A percentile compares a stretch with the other conserved stretches of the same genome.
These are phyloP conservation scores for Hypholoma fasciculare DNA, from an alignment of 768 basidiomycete species.

Conservation along the genomic window DNA sequence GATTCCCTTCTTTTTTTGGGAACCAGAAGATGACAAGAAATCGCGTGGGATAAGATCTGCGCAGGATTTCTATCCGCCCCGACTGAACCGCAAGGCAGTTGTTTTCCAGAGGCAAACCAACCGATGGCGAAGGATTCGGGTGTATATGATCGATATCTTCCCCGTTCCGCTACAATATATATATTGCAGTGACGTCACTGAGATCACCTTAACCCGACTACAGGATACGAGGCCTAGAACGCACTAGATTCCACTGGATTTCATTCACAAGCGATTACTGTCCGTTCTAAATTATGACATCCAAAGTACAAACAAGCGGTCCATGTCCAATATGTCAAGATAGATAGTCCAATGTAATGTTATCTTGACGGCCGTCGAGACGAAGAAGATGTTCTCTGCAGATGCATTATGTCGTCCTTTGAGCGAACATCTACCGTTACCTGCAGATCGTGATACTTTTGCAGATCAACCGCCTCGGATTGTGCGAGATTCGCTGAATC, in stretches of 20 bases:
- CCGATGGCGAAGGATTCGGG: background rate
- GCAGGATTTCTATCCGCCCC: background rate
- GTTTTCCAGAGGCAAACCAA: background rate
- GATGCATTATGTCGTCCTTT: constrained; percentile 47
- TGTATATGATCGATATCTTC: background rate
- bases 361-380: constrained; percentile 29
- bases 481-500: constrained; percentile 73
- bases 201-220: constrained; percentile 5
- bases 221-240: constrained; percentile 14
- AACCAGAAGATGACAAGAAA: too few species aligned
- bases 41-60: background rate
- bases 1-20: too few species aligned
- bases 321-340: background rate
- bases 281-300: background rate
- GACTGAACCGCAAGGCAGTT: background rate
- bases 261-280: background rate
- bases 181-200: constrained; percentile 18
- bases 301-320: background rate
- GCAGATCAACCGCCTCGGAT: constrained; percentile 75
- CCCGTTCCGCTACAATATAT: constrained; percentile 3
- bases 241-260: constrained; percentile 11
- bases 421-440: constrained; percentile 70
- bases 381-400: constrained; percentile 34
- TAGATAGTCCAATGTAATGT: background rate
- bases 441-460: constrained; percentile 69